Percentiles rank a stretch among this genome's conserved stretches.
Conservation (phyloP, 2,329 filamentous ascomycete species). For the Trichoderma arundinaceum region DNA sequence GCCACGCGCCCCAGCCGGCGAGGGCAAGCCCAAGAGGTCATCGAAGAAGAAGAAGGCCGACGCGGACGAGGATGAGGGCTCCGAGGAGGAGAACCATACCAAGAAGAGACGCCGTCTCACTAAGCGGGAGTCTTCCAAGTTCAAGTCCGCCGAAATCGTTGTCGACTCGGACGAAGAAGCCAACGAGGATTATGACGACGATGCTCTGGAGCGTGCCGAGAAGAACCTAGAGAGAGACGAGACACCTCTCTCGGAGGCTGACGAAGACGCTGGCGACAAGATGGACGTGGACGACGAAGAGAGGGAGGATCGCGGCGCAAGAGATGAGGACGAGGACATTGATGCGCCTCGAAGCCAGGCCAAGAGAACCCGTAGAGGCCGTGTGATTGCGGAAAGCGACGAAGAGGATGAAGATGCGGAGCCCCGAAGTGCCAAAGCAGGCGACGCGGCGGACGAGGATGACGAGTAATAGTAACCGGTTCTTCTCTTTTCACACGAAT, state of each 20-base stretch:
- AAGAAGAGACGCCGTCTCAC: constrained; percentile 67
- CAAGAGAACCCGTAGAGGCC: constrained; percentile 57
- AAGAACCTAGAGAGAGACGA: constrained; percentile 48
- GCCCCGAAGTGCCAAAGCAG: constrained; percentile 7
- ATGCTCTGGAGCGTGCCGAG: constrained; percentile 55
- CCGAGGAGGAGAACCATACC: constrained; percentile 53
- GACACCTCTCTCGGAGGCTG: constrained; percentile 46
- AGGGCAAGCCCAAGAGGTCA: constrained; percentile 50
- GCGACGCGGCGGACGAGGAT: constrained; percentile 43
- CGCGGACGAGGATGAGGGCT: constrained; percentile 51
- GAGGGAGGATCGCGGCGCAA: constrained; percentile 50
- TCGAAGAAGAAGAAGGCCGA: constrained; percentile 66
- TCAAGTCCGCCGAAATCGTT: constrained; percentile 84
- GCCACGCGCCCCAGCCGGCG: constrained; percentile 45
- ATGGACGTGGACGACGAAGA: constrained; percentile 59
- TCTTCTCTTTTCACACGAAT: not conserved
- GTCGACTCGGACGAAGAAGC: constrained; percentile 73
- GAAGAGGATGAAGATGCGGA: constrained; percentile 56
- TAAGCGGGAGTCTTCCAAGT: constrained; percentile 65
- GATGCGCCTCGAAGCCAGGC: constrained; percentile 48
- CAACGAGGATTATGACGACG: constrained; percentile 49
- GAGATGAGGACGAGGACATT: constrained; percentile 57
- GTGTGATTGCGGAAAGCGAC: constrained; percentile 59
- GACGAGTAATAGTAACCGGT: constrained; percentile 30
- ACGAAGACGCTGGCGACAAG: constrained; percentile 49